These are phyloP conservation scores for Lactarius psammicola DNA, from an alignment of 768 basidiomycete genomes.

Conservation along the genomic window DNA sequence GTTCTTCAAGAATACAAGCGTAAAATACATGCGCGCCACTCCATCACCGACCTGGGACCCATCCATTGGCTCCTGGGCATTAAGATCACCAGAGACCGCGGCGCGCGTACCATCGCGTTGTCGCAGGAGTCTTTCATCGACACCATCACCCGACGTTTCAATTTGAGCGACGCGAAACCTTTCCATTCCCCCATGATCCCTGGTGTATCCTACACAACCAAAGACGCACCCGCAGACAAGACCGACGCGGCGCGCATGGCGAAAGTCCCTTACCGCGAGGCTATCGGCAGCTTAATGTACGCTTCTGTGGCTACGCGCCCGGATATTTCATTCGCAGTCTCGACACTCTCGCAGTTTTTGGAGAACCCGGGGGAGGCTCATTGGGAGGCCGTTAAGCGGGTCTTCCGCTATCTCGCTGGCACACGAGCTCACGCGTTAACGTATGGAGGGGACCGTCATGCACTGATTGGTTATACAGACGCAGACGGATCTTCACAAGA, in stretches of 20 bases:
- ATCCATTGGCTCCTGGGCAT: constrained; percentile 37
- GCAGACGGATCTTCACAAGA: neutral
- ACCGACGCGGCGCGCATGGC: constrained; percentile 30
- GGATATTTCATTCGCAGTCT: constrained; percentile 39
- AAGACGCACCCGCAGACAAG: neutral
- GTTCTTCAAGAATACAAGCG: neutral
- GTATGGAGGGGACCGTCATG: neutral
- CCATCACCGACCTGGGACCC: constrained; percentile 34
- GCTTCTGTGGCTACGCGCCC: constrained; percentile 36
- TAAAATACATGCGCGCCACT: neutral
- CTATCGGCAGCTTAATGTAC: constrained; percentile 39
- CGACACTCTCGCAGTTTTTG: neutral
- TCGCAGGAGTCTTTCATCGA: constrained; percentile 26
- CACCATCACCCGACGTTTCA: constrained; percentile 30
- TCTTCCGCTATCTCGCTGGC: neutral
- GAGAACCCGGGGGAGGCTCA: neutral
- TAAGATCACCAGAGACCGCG: constrained; percentile 31
- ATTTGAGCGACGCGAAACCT: constrained; percentile 16
- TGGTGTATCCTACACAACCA: neutral
- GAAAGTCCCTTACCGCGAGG: constrained; percentile 34
- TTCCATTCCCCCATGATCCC: constrained; percentile 24
- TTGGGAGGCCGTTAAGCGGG: neutral
- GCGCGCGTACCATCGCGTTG: too few species aligned
- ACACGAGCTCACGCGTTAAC: neutral
- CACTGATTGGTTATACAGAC: neutral